Base-by-base conservation (phyloP, 805 yeast genomes). In the Candida hispaniensis region DNA sequence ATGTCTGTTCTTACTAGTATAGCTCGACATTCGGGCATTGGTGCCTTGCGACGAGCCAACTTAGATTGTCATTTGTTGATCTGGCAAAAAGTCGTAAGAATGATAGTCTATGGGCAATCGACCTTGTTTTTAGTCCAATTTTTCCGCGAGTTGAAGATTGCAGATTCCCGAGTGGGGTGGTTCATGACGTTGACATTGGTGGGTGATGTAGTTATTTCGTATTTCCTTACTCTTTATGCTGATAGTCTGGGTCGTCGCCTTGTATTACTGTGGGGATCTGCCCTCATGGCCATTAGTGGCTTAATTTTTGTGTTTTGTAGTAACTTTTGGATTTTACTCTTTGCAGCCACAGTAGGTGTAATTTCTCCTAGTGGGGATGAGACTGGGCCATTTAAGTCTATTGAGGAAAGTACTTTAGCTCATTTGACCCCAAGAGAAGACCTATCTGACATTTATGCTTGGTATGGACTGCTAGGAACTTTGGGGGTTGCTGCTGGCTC, bases 351-450 rank as follows among this genome's bases (percentile, higher is more conserved):
- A 10, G 26, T 66, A 7, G 77, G 78, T 2, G 65, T 69, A n/a
- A 56, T 71, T 14, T 68, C 75, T 2, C 73, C 75, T 2, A 56
- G 66, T n/a, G 77, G 77, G 4, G 66, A 66, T 5, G 78, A 71
- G 41, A 71, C 68, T 14, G 75, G 76, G 1, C 73, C 76, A 1
- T 71, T 70, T 50, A 55, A 74, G 40, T 64, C 73, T 6, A 54
- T 71, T n/a, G 78, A 71, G 44, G 75, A 70, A 42, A 58, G 69
- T 18, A 50, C 68, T 1, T 55, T 71, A 21, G 72, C 75, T 0
- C 65, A 69, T 11, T 47, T 71, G 39, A 58, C 61, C 4, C 50
- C 59, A 5, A 46, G 56, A 10, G 58, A 56, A 7, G 54, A 62
- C 18, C 50, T 75, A 35, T 60, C 75, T 0, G 76, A 71, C 44